Evolutionary conservation across 2,329 filamentous ascomycete genomes (phyloP).

Genomic region (Exophiala alcalophila): DNA sequence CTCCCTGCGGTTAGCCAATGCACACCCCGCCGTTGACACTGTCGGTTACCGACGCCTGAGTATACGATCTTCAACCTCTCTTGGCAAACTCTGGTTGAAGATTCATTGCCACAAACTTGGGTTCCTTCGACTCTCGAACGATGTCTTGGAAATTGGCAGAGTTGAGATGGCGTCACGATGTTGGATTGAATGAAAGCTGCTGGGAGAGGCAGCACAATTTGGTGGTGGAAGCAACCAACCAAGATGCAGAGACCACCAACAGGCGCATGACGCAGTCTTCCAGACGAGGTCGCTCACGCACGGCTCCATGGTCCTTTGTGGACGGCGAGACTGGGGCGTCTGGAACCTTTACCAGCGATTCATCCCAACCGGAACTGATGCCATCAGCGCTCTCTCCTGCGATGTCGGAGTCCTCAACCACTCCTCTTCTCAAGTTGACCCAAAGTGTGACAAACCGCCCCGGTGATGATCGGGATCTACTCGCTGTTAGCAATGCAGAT

Average conservation of each 20-base stretch:
- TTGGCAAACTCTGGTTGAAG: too few relatives aligned
- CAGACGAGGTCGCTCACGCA: slow-evolving; percentile 7
- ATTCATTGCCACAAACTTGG: too few relatives aligned
- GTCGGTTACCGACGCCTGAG: too few relatives aligned
- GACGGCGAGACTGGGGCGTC: neutral
- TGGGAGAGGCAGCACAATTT: slow-evolving; percentile 6
- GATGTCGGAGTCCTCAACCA: slow-evolving; percentile 9
- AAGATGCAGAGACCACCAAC: neutral
- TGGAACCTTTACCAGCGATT: neutral
- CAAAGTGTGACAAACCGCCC: slow-evolving; percentile 1
- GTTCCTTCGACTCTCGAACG: neutral
- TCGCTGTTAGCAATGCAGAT: neutral
- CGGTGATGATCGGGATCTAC: neutral
- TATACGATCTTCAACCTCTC: too few relatives aligned
- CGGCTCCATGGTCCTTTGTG: slow-evolving; percentile 4
- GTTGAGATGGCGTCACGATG: slow-evolving; percentile 25
- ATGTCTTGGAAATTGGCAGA: slow-evolving; percentile 28
- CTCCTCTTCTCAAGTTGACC: slow-evolving; percentile 13
- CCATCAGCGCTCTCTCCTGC: slow-evolving; percentile 2
- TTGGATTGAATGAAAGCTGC: slow-evolving; percentile 18
- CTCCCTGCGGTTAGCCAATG: too few relatives aligned
- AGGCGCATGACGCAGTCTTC: neutral
- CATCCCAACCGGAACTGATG: slow-evolving; percentile 7
- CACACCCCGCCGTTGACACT: too few relatives aligned
- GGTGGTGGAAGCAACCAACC: neutral